A percentile compares a stretch with the other conserved stretches of the same genome.
These are phyloP conservation scores for Entomortierella parvispora DNA, from an alignment of 192 early-diverging fungal genomes.

Conservation along the genomic window DNA sequence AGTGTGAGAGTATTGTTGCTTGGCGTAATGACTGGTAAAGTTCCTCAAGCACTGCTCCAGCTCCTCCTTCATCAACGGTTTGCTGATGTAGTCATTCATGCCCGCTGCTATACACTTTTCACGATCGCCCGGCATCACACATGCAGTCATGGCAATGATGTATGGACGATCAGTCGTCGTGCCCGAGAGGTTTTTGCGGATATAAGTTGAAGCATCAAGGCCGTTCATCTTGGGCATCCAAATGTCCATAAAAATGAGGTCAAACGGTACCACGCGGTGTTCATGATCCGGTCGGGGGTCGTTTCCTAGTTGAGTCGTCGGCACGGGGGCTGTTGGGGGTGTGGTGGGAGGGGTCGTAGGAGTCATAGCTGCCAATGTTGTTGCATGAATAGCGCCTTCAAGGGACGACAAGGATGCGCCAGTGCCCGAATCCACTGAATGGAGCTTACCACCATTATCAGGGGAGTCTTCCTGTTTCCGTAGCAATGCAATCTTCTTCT, in stretches of 20 bases:
- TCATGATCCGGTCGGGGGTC: neutral
- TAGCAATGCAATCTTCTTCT: constrained; percentile 37
- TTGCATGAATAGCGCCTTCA: neutral
- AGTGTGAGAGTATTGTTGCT: neutral
- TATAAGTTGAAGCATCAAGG: constrained; percentile 38
- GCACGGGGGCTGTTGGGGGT: neutral
- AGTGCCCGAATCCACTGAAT: neutral
- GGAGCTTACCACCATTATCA: too few relatives aligned
- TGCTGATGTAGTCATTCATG: constrained; percentile 62
- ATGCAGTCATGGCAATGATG: constrained; percentile 47
- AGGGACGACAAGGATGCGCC: neutral
- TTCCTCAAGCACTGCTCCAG: constrained; percentile 29
- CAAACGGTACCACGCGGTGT: constrained; percentile 32
- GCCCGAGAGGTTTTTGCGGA: constrained; percentile 33
- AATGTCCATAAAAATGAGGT: constrained; percentile 54
- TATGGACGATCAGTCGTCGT: constrained; percentile 19
- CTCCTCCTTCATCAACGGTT: constrained; percentile 43
- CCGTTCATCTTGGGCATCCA: constrained; percentile 58
- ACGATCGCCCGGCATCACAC: constrained; percentile 51
- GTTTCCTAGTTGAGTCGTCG: neutral
- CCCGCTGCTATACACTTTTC: constrained; percentile 55
- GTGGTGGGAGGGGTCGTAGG: neutral
- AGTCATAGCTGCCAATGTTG: neutral
- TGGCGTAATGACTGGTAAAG: constrained; percentile 20
- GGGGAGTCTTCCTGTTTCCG: too few relatives aligned